Evolutionary conservation across 2,329 filamentous ascomycete genomes (phyloP).

Genomic region (Apiospora arundinis): DNA sequence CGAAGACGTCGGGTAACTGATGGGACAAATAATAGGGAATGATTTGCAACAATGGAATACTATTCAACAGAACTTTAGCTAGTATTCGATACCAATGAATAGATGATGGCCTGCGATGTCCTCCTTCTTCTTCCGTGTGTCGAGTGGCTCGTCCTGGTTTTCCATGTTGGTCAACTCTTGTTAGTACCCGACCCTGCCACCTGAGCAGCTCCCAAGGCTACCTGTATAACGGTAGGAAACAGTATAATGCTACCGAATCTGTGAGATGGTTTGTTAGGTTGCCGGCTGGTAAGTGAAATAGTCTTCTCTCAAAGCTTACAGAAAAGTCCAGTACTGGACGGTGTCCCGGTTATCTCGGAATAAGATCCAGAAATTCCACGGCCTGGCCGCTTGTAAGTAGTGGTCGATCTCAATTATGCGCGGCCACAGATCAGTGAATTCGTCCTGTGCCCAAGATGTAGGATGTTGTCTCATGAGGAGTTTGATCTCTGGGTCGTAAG

Average conservation of each 20-base stretch:
- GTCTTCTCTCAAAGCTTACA: constrained; percentile 3
- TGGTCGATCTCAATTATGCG: not conserved
- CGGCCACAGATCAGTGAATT: constrained; percentile 2
- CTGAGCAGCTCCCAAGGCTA: not conserved
- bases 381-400: not conserved
- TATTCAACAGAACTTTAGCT: too few species aligned
- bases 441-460: not conserved
- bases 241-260: not conserved
- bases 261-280: not conserved
- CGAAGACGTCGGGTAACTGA: not conserved
- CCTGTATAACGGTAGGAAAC: not conserved
- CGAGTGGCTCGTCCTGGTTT: not conserved
- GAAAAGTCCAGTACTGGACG: constrained; percentile 14
- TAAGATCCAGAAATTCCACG: constrained; percentile 14
- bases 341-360: constrained; percentile 19
- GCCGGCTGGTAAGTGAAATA: not conserved
- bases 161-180: not conserved
- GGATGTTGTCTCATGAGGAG: not conserved
- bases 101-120: too few species aligned
- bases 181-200: not conserved
- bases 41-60: too few species aligned
- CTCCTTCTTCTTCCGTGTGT: not conserved
- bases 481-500: not conserved
- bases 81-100: too few species aligned
- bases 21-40: not conserved